These are phyloP conservation scores for Mallotus nudiflorus DNA, from an alignment of 345 rosid species.

Conservation along the genomic window DNA sequence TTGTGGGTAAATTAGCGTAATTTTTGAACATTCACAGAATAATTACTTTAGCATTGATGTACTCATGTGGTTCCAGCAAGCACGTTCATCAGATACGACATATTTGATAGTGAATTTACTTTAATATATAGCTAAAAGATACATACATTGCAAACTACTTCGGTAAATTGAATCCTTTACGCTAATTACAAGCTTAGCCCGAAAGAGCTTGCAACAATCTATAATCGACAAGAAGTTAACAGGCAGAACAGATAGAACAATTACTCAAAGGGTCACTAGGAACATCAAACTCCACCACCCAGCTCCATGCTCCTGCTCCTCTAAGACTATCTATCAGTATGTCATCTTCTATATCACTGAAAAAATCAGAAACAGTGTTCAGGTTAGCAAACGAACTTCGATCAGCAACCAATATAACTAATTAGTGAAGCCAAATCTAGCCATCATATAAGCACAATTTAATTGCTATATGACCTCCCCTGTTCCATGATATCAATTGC, in stretches of 20 bases:
- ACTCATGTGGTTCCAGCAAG: not conserved
- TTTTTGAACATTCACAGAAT: not conserved
- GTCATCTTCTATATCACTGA: conserved; percentile 7
- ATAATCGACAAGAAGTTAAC: not conserved
- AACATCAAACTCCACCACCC: not conserved
- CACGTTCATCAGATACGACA: not conserved
- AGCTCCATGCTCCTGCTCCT: not conserved
- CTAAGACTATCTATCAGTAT: not conserved
- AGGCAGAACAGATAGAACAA: too few species aligned
- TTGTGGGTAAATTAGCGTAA: not conserved
- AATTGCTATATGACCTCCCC: too few species aligned
- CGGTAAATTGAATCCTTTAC: conserved; percentile 1
- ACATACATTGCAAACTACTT: not conserved
- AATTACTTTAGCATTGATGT: not conserved
- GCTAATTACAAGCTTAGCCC: not conserved
- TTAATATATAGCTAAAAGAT: not conserved
- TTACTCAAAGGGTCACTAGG: not conserved
- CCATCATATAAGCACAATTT: not conserved
- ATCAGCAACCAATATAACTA: not conserved
- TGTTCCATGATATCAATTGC: too few species aligned
- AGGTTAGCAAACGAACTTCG: not conserved
- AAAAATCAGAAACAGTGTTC: conserved; percentile 3
- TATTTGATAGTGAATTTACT: not conserved
- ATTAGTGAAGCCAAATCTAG: not conserved
- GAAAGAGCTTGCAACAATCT: not conserved